Base-by-base conservation (phyloP, 2,329 filamentous ascomycete genomes). In the Aureobasidium namibiae region DNA sequence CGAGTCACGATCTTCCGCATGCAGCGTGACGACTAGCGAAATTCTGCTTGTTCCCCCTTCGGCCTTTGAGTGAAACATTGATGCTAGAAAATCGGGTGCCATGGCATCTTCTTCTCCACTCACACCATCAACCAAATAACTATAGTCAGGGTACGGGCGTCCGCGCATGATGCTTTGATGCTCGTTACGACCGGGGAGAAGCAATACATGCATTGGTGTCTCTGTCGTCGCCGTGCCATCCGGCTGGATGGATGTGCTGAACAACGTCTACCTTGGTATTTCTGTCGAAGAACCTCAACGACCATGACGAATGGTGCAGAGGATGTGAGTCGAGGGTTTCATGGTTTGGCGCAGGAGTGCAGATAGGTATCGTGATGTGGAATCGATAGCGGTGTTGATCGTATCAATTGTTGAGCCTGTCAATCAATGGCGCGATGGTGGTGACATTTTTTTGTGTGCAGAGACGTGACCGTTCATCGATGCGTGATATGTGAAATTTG, bases 381-480 rank as follows among this genome's bases (percentile, higher is more conserved):
- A 57, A 46, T 57, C 54, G 41, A 57, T 57, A 57, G 42, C n/a
- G 42, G 14, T 57, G 54, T 39, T 57, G 54, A 57, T 46, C 54
- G 54, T 48, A 33, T 34, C 16, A 11, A 10, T 45, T 48, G 42
- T 48, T 57, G 42, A 46, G 54, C 54, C 54, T 57, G 48, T 57
- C 54, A 26, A 48, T 48, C 45, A 48, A 41, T 48, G 41, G 38
- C 39, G 24, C 36, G 36, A 44, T 56, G 26, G 52, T 57, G 24
- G 42, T 38, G 42, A 46, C 14, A 48, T 16, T 41, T 54, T 56
- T 45, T n/a, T n/a, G 52, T 56, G 52, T 42, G 39, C 18, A 56
- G 26, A 56, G 52, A 56, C 29, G 29, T 44, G 52, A 18, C 52
- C 52, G 52, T 56, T 56, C 34, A 44, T 39, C 18, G 24, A 39